These are phyloP conservation scores for Metarhizium rileyi DNA, from an alignment of 2,329 filamentous ascomycete species.

Conservation along the genomic window DNA sequence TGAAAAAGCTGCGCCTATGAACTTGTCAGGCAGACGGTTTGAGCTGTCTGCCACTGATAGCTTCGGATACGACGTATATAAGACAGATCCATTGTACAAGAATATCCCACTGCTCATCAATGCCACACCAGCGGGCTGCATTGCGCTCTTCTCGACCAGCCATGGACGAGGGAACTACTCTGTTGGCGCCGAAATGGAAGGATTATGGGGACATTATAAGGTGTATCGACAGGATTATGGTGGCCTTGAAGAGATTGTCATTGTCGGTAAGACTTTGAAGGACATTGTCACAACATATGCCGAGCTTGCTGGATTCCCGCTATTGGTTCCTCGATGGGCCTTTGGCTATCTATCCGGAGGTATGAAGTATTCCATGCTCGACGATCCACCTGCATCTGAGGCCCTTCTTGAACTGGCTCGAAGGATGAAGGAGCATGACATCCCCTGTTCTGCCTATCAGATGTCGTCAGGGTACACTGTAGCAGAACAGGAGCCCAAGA, in stretches of 20 bases:
- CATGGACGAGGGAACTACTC: conserved; percentile 56
- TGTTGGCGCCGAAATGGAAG: conserved; percentile 64
- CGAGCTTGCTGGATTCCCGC: conserved; percentile 56
- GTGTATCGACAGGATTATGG: conserved; percentile 64
- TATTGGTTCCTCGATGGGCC: conserved; percentile 60
- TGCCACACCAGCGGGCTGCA: conserved; percentile 50
- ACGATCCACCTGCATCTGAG: conserved; percentile 43
- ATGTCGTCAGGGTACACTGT: conserved; percentile 67
- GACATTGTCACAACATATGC: conserved; percentile 59
- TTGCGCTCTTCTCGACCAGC: conserved; percentile 58
- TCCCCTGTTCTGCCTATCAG: conserved; percentile 62
- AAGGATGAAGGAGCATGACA: conserved; percentile 53
- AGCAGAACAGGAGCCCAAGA: conserved; percentile 56
- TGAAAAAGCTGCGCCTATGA: conserved; percentile 65
- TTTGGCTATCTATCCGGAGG: conserved; percentile 64
- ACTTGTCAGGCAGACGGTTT: conserved; percentile 57
- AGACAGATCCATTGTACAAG: conserved; percentile 65
- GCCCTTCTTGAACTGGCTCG: conserved; percentile 50
- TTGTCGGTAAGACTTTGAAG: conserved; percentile 55
- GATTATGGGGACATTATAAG: conserved; percentile 67
- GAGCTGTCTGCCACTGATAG: conserved; percentile 55
- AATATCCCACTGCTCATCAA: conserved; percentile 66
- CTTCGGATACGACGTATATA: conserved; percentile 64
- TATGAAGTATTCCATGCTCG: conserved; percentile 43
- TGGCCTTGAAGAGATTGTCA: conserved; percentile 60